Percentiles rank a stretch among this genome's conserved stretches.
These are phyloP conservation scores for Rubia balearica DNA, from an alignment of 305 asterid genomes.

Conservation along the genomic window DNA sequence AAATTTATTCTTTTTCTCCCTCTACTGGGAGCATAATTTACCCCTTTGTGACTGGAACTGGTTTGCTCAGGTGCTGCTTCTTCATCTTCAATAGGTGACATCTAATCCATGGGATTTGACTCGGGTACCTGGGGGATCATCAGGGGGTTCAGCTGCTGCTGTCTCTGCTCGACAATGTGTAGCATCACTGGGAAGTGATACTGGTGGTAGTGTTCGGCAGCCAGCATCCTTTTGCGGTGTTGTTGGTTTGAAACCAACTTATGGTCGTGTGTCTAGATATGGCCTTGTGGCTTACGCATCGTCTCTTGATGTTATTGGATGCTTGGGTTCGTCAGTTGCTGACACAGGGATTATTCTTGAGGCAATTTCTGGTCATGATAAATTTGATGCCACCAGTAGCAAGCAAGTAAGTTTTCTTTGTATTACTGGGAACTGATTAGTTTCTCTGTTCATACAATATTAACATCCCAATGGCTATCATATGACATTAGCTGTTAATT, in stretches of 20 bases:
- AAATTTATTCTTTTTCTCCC: not conserved
- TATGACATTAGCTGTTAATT: not conserved
- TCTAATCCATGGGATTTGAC: conserved; percentile 97
- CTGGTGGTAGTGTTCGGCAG: conserved; percentile 98
- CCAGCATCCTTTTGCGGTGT: conserved; percentile 97
- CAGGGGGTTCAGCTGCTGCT: conserved; percentile 97
- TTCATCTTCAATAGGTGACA: conserved; percentile 81
- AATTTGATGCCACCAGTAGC: conserved; percentile 86
- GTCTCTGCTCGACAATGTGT: conserved; percentile 95
- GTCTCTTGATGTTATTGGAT: conserved; percentile 90
- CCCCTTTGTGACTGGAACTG: conserved; percentile 38
- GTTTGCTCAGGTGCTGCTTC: conserved; percentile 75
- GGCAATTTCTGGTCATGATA: conserved; percentile 73
- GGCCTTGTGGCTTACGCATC: conserved; percentile 97
- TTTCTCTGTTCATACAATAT: not conserved
- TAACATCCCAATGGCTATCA: not conserved
- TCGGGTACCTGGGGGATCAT: conserved; percentile 97
- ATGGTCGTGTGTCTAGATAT: conserved; percentile 94
- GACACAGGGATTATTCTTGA: conserved; percentile 84
- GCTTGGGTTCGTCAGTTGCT: conserved; percentile 93
- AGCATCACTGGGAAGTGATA: conserved; percentile 91
- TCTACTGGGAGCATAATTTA: conserved; percentile 18
- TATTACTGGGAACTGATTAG: not conserved
- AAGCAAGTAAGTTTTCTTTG: conserved; percentile 36
- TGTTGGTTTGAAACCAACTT: conserved; percentile 91